Percentiles rank a stretch among this genome's conserved stretches.
Conservation (phyloP, 2,329 filamentous ascomycete species). For the Aschersonia sp. region DNA sequence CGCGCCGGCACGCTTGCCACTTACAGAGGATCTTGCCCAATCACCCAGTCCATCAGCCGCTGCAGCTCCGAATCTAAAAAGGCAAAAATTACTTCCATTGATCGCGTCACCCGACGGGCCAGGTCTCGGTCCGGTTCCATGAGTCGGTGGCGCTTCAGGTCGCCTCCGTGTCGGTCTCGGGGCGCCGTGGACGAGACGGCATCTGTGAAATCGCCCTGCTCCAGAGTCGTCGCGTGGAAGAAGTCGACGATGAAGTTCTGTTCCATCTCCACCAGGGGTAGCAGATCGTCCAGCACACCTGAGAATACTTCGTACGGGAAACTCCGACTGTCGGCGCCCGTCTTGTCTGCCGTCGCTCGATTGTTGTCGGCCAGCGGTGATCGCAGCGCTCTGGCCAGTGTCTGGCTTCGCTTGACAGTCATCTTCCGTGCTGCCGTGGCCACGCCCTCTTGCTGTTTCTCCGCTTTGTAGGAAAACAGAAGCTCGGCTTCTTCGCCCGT, state of each 20-base stretch:
- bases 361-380: constrained; percentile 49
- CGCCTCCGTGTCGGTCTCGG: constrained; percentile 53
- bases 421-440: constrained; percentile 71
- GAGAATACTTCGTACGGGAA: constrained; percentile 72
- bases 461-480: constrained; percentile 70
- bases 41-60: constrained; percentile 68
- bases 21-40: constrained; percentile 68
- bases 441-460: constrained; percentile 73
- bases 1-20: constrained; percentile 16
- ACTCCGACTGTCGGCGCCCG: constrained; percentile 44
- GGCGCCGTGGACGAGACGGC: constrained; percentile 53
- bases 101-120: constrained; percentile 68
- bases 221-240: constrained; percentile 82
- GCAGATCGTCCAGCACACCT: constrained; percentile 64
- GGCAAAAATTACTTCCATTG: constrained; percentile 78
- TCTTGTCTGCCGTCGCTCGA: constrained; percentile 38
- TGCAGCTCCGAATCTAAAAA: constrained; percentile 71
- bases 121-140: constrained; percentile 83
- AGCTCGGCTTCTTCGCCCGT: constrained; percentile 67
- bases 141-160: constrained; percentile 57
- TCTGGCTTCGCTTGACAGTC: constrained; percentile 89
- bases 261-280: constrained; percentile 76
- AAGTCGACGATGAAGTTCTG: constrained; percentile 97
- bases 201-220: constrained; percentile 72
- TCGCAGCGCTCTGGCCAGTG: constrained; percentile 58